Evolutionary conservation across 192 early-diverging fungal species (phyloP).

Genomic region (Entophlyctis luteolus): DNA sequence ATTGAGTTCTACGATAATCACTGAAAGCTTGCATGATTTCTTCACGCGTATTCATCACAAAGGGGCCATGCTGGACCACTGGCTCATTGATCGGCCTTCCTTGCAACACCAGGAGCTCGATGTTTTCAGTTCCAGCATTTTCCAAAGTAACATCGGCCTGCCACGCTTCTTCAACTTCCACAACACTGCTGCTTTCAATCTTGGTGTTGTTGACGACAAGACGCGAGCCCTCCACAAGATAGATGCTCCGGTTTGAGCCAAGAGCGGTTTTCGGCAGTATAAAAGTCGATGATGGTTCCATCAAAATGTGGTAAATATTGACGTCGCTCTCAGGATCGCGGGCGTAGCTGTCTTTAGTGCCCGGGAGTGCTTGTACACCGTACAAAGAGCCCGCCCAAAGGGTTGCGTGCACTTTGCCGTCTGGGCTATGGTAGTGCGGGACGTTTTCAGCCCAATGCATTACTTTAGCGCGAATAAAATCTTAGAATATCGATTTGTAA

Average conservation of each 20-base stretch:
- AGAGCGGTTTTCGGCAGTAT: constrained; percentile 32
- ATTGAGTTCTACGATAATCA: constrained; percentile 23
- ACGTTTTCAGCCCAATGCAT: constrained; percentile 45
- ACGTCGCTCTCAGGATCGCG: too few relatives aligned
- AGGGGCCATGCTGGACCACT: constrained; percentile 56
- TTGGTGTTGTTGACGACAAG: constrained; percentile 5
- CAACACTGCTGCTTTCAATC: constrained; percentile 31
- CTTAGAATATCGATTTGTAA: not conserved
- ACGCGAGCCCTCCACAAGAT: constrained; percentile 32
- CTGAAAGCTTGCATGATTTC: constrained; percentile 40
- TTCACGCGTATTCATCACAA: constrained; percentile 55
- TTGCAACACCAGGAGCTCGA: constrained; percentile 60
- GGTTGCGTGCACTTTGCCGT: constrained; percentile 59
- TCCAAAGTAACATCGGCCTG: constrained; percentile 33
- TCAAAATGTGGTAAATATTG: constrained; percentile 13
- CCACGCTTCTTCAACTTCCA: constrained; percentile 39
- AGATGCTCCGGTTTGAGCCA: constrained; percentile 8
- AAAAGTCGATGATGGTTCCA: constrained; percentile 55
- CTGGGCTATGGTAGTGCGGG: constrained; percentile 50
- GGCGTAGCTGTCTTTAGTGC: too few relatives aligned
- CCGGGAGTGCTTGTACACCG: not conserved
- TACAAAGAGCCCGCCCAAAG: constrained; percentile 80
- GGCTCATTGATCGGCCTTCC: constrained; percentile 53
- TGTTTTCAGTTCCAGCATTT: constrained; percentile 32
- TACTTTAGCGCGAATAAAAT: not conserved